Evolutionary conservation across 495 filamentous ascomycete genomes (phyloP).

Genomic region (Neurospora terricola): DNA sequence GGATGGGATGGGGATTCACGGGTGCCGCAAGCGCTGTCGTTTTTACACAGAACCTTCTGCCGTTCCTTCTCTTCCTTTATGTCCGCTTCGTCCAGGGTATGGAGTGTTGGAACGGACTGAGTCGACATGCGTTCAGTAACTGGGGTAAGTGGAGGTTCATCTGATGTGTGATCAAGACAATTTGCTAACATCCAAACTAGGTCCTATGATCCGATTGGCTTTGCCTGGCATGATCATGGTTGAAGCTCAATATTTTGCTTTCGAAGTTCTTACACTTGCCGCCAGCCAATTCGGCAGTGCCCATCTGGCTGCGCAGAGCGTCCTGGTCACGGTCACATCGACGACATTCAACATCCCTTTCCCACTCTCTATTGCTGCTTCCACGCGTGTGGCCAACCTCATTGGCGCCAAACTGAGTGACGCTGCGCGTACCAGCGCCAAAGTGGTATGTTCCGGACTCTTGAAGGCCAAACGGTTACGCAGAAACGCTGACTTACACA

Average conservation of each 20-base stretch:
- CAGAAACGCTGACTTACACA: not conserved
- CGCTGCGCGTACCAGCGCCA: conserved; percentile 52
- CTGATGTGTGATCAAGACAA: not conserved
- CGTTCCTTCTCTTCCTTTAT: conserved; percentile 64
- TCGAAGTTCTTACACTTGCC: conserved; percentile 60
- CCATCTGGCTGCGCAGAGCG: conserved; percentile 47
- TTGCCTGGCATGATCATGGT: conserved; percentile 78
- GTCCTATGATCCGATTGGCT: conserved; percentile 69
- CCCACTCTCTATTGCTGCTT: conserved; percentile 43
- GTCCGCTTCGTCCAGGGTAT: conserved; percentile 63
- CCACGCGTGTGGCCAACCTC: conserved; percentile 46
- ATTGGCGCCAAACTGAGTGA: conserved; percentile 52
- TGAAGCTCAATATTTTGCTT: conserved; percentile 69
- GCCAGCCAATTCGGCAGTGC: conserved; percentile 57
- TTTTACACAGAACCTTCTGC: conserved; percentile 74
- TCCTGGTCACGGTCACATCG: conserved; percentile 36
- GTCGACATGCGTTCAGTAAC: conserved; percentile 56
- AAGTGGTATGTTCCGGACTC: conserved; percentile 35
- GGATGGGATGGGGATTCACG: conserved; percentile 64
- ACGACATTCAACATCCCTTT: conserved; percentile 47
- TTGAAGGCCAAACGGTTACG: not conserved
- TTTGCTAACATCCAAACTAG: conserved; percentile 4
- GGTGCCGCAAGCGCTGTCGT: conserved; percentile 79
- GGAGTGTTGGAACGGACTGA: conserved; percentile 82
- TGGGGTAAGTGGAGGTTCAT: conserved; percentile 43